Evolutionary conservation across 2,329 filamentous ascomycete genomes (phyloP).

Genomic region (Fusarium sulawesiense): DNA sequence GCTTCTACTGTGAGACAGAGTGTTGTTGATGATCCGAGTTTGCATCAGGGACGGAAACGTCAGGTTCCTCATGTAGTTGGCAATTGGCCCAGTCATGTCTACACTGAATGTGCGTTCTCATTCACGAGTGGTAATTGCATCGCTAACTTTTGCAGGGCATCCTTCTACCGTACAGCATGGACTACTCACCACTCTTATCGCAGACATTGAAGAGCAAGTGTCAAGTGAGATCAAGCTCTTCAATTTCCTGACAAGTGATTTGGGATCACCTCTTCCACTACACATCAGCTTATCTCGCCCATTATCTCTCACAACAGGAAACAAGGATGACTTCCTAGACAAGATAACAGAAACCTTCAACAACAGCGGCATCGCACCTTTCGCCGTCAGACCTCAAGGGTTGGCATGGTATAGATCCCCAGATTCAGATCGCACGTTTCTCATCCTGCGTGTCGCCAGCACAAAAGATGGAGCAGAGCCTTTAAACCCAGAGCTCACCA

Average conservation of each 20-base stretch:
- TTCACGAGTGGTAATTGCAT: not conserved
- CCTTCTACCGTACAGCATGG: constrained; percentile 61
- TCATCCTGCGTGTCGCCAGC: constrained; percentile 75
- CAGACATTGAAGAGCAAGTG: constrained; percentile 51
- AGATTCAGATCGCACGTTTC: constrained; percentile 80
- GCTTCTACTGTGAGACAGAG: constrained; percentile 82
- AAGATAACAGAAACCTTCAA: constrained; percentile 60
- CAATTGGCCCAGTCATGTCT: constrained; percentile 93
- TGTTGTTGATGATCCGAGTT: constrained; percentile 80
- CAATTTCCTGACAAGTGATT: constrained; percentile 79
- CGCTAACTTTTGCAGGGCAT: constrained; percentile 59
- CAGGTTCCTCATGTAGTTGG: constrained; percentile 86
- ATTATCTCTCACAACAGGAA: constrained; percentile 76
- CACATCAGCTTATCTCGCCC: constrained; percentile 93
- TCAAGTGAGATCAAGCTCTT: constrained; percentile 60
- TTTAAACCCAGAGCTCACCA: constrained; percentile 65
- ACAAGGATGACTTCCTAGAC: constrained; percentile 75
- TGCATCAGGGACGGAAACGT: constrained; percentile 88
- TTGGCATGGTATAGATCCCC: constrained; percentile 64
- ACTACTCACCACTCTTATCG: constrained; percentile 58
- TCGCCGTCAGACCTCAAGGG: constrained; percentile 53
- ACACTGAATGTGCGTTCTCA: constrained; percentile 82
- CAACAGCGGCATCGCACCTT: constrained; percentile 45
- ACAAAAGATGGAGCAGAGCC: constrained; percentile 44
- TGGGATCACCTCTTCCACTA: constrained; percentile 81